Evolutionary conservation across 2,329 filamentous ascomycete species (phyloP), one percentile per base, ranked within the genome.

Genomic region (Hypocreales sp.): DNA sequence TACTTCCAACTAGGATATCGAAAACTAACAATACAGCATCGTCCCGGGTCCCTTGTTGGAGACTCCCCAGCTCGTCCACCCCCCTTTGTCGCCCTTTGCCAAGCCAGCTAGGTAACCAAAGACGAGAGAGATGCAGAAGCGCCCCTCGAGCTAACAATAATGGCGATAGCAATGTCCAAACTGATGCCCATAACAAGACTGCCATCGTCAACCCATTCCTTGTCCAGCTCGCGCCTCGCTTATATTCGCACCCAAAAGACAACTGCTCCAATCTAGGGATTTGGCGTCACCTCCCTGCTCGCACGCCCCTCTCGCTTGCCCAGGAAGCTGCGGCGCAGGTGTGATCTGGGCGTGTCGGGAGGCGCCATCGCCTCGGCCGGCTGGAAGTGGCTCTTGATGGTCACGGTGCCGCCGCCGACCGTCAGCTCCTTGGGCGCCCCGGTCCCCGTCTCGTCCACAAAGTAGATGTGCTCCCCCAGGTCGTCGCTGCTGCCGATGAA

Each of bases 401-500:
- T 61, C 1, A 94, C 76, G 2, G 56, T 66, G 15, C 83, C 84
- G 20, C 58, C 62, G 9, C 87, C 87, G 15, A 86, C 74, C 19
- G 60, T 67, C 28, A 98, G 55, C 22, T 71, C 61, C 60, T 87
- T 90, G 40, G 87, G 77, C 18, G 64, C 60, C 8, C 69, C 70
- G 1, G 62, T 58, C 3, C 71, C 68, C 2, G 64, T 68, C 46
- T 98, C 87, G 37, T 87, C 83, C n/a, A 98, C 71, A 47, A 92
- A 86, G 56, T 93, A 92, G n/a, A 79, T 49, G 5, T 71, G 71
- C 45, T 95, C 86, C 28, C 90, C 90, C 0, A 98, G 65, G 32
- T 77, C 70, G 30, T 86, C 77, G 46, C 92, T 83, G 31, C 73
- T 78, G 27, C 81, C 79, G 45, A 95, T 87, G 1, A 75, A 80